phyloP scores from a whole-genome alignment of 169 alveolate genomes.

The Plasmodium ovale region DNA sequence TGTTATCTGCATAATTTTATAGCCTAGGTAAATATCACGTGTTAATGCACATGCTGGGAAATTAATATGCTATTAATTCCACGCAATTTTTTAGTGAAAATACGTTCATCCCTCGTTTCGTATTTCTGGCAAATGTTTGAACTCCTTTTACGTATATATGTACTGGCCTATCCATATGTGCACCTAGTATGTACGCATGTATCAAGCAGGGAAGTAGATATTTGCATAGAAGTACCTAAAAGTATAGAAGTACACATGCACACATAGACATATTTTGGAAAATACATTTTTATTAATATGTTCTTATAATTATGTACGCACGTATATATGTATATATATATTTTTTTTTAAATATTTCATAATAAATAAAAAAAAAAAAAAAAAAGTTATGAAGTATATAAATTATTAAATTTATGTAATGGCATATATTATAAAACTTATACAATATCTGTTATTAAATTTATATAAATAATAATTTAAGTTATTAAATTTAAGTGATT shows the following conservation, averaged over 20 bases:
- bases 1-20: constrained; percentile 1
- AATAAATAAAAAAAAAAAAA: too few species aligned
- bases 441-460: background rate
- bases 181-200: background rate
- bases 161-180: constrained; percentile 8
- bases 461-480: background rate
- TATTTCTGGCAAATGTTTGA: constrained; percentile 6
- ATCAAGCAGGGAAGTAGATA: background rate
- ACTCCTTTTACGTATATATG: background rate
- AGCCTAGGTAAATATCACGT: background rate
- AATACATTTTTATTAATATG: constrained; percentile 3
- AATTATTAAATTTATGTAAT: background rate
- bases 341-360: background rate
- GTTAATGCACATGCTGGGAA: constrained; percentile 24
- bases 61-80: constrained; percentile 33
- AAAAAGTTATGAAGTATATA: too few species aligned
- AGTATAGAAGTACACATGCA: too few species aligned
- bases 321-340: background rate
- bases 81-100: constrained; percentile 35
- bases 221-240: background rate
- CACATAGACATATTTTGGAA: background rate
- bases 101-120: background rate
- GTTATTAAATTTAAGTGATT: background rate
- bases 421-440: background rate
- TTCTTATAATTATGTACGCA: background rate